These are phyloP conservation scores for Chaetoceros muelleri DNA, from an alignment of 108 stramenopile species.

Conservation along the genomic window DNA sequence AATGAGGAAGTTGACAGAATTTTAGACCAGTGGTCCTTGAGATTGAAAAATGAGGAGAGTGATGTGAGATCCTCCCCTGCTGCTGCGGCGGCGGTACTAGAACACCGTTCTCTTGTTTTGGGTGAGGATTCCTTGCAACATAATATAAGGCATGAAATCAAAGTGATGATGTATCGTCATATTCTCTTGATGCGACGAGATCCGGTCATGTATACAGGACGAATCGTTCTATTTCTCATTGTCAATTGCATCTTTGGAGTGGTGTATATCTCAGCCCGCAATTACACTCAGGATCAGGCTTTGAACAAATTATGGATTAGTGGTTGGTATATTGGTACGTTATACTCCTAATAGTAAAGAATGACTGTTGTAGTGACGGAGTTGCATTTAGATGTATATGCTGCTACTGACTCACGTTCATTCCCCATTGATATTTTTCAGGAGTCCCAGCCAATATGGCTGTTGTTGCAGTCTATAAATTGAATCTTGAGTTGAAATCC, in stretches of 20 bases:
- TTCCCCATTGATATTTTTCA: neutral
- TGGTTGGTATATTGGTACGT: constrained; percentile 6
- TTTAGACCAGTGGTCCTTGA: constrained; percentile 29
- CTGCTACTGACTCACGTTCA: neutral
- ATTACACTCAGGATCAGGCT: constrained; percentile 10
- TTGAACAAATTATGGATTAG: constrained; percentile 19
- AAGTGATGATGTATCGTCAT: constrained; percentile 16
- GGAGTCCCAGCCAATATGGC: constrained; percentile 18
- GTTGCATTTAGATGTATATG: too few relatives aligned
- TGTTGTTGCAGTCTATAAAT: constrained; percentile 21
- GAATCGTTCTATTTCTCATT: constrained; percentile 10
- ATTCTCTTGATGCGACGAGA: constrained; percentile 9
- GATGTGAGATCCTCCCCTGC: too few relatives aligned
- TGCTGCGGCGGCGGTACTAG: too few relatives aligned
- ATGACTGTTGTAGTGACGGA: too few relatives aligned
- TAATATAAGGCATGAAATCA: too few relatives aligned
- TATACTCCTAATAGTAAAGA: too few relatives aligned
- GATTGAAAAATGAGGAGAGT: too few relatives aligned
- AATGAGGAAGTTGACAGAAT: constrained; percentile 17
- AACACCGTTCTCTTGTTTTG: too few relatives aligned
- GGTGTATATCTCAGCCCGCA: constrained; percentile 15
- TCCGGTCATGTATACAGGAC: constrained; percentile 21
- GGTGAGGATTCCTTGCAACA: too few relatives aligned
- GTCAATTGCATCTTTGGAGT: constrained; percentile 14
- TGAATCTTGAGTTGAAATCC: constrained; percentile 25